phyloP scores from a whole-genome alignment of 208 protist genomes.

The Polymyxa betae region DNA sequence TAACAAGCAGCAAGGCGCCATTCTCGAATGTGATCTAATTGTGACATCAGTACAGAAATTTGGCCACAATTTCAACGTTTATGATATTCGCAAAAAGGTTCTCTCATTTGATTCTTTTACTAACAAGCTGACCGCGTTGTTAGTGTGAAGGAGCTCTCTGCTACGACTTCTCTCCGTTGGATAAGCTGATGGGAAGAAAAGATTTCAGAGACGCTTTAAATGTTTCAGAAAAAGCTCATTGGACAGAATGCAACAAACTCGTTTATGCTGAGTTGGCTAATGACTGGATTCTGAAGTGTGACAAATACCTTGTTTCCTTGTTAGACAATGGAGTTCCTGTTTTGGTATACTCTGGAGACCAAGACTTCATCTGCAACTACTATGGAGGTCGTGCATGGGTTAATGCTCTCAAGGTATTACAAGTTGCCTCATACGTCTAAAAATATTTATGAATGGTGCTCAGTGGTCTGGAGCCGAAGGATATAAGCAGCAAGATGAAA shows the following conservation, averaged over 20 bases:
- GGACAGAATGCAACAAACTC: conserved; percentile 29
- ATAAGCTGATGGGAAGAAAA: conserved; percentile 40
- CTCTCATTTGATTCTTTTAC: too few relatives aligned
- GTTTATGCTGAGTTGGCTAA: background rate
- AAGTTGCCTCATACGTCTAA: conserved; percentile 2
- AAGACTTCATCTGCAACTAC: conserved; percentile 56
- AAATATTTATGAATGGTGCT: background rate
- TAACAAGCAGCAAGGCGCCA: background rate
- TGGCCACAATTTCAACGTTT: conserved; percentile 58
- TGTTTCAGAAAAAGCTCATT: background rate
- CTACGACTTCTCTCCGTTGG: conserved; percentile 62
- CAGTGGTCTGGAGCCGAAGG: background rate
- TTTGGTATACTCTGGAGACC: conserved; percentile 39
- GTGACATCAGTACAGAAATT: background rate
- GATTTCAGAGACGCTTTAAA: conserved; percentile 13
- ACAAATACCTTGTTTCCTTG: background rate
- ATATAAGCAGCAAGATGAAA: conserved; percentile 51
- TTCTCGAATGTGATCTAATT: background rate
- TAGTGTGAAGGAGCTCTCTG: conserved; percentile 60
- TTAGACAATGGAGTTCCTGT: conserved; percentile 16
- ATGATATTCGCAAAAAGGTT: conserved; percentile 59
- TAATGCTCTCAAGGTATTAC: background rate
- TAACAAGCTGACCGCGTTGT: too few relatives aligned
- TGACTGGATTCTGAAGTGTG: conserved; percentile 46
- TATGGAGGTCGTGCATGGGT: background rate